These are phyloP conservation scores for Colletotrichum gloeosporioides DNA, from an alignment of 2,329 filamentous ascomycete genomes.

Conservation along the genomic window DNA sequence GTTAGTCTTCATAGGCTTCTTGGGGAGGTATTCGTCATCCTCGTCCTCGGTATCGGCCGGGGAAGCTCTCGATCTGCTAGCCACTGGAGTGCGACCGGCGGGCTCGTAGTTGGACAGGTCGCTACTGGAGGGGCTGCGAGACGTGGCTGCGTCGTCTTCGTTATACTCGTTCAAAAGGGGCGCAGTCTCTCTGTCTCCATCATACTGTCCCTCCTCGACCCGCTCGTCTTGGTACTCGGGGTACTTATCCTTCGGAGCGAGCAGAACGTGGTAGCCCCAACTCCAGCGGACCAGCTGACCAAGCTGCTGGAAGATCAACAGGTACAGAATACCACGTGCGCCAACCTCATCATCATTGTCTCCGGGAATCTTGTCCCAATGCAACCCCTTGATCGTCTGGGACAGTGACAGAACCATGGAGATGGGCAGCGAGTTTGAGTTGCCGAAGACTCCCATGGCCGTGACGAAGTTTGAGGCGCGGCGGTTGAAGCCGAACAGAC, in stretches of 20 bases:
- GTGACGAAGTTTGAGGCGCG: slow-evolving; percentile 92
- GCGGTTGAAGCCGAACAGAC: slow-evolving; percentile 80
- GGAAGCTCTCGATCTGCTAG: slow-evolving; percentile 54
- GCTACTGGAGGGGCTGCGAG: slow-evolving; percentile 30
- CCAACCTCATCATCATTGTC: slow-evolving; percentile 96
- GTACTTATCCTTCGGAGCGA: slow-evolving; percentile 83
- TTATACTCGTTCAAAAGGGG: slow-evolving; percentile 52
- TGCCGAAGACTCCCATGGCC: slow-evolving; percentile 97
- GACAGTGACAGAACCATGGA: slow-evolving; percentile 94
- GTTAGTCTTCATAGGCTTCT: slow-evolving; percentile 26
- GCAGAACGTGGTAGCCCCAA: slow-evolving; percentile 93
- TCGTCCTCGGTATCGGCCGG: slow-evolving; percentile 56
- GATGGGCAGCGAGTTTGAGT: slow-evolving; percentile 97
- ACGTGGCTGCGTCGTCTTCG: slow-evolving; percentile 41
- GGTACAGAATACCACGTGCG: slow-evolving; percentile 90
- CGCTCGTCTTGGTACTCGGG: slow-evolving; percentile 64
- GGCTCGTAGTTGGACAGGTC: slow-evolving; percentile 58
- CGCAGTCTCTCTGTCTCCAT: slow-evolving; percentile 52
- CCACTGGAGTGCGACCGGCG: slow-evolving; percentile 61
- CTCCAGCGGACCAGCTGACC: slow-evolving; percentile 96
- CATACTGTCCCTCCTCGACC: slow-evolving; percentile 65
- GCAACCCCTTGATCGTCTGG: slow-evolving; percentile 87
- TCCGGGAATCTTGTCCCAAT: slow-evolving; percentile 89
- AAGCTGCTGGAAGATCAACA: slow-evolving; percentile 96
- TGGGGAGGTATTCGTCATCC: slow-evolving; percentile 33